Base-by-base conservation (phyloP, 495 filamentous ascomycete genomes). In the Arthonia radiata region DNA sequence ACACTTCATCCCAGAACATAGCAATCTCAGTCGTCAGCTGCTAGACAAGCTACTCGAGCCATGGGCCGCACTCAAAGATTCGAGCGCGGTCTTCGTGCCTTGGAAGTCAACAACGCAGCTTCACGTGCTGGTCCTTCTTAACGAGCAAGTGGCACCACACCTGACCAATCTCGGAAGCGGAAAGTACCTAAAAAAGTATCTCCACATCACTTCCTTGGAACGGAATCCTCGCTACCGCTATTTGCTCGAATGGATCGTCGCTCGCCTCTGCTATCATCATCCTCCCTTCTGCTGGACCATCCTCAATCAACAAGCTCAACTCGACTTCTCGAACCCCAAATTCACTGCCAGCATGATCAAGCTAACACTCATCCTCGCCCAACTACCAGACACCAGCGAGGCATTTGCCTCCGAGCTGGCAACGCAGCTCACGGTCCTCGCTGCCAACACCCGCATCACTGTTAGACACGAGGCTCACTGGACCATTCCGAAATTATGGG, bases 381-480 rank as follows among this genome's bases (percentile, higher is more conserved):
- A 33, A 1, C 35, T 45, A 19, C 31, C 40, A 17, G 31, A 38
- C 17, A 37, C 41, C 1, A 27, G 36, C 2, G 37, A 44, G 26
- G 34, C 36, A 2, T 51, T 46, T 23, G 35, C 34, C 2, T 21
- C 36, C 1, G 16, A 40, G 9, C 25, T 54, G 5, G 39, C 45
- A 31, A 36, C 32, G 4, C 27, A 31, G 13, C 29, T 51, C 10
- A 30, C 52, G 1, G 32, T 49, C 1, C 32, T 54, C 5, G 44
- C 40, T 1, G 42, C 48, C 10, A 45, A 38, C 18, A 30, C 43
- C 9, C 50, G 48, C 15, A 33, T 51, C 3, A 32, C 44, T 11
- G 35, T 54, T n/a, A 39, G 50, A 9, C 47, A 53, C 27, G 50
- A 52, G 38, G 43, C 49, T n/a, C 50, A 54, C 21, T 53, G 49